A percentile compares a stretch with the other conserved stretches of the same genome.
Evolutionary conservation across 148 eudicot species (phyloP).

Genomic region (Beta vulgaris): DNA sequence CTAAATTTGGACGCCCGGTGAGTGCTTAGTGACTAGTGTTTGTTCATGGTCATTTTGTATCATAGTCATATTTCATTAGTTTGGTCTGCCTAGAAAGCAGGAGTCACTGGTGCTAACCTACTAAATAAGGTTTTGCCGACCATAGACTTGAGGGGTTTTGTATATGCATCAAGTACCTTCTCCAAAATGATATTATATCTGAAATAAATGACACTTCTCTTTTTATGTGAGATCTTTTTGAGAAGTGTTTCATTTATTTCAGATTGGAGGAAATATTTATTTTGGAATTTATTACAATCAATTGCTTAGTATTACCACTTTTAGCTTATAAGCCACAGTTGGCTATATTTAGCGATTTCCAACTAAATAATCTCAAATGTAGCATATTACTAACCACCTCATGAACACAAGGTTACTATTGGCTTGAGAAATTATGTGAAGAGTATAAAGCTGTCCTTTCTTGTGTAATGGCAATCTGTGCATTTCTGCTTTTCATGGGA

Average conservation of each 20-base stretch:
- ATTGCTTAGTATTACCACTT: no score
- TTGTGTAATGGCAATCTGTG: background rate
- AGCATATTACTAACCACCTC: background rate
- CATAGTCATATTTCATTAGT: background rate
- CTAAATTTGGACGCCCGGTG: constrained; percentile 95
- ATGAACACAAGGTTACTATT: background rate
- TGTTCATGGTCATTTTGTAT: background rate
- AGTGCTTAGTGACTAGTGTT: constrained; percentile 27
- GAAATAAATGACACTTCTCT: no score
- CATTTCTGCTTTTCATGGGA: background rate
- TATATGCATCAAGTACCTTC: no score
- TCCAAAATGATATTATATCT: no score
- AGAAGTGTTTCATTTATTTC: no score
- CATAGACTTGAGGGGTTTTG: no score
- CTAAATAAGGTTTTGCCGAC: no score
- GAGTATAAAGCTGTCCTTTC: background rate
- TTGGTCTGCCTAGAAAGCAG: background rate
- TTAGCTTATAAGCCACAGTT: no score
- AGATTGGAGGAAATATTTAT: no score
- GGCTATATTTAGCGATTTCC: no score
- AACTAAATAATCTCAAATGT: background rate
- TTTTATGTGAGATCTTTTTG: no score
- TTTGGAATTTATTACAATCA: no score
- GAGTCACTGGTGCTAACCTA: background rate
- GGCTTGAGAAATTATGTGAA: background rate